Evolutionary conservation across 495 filamentous ascomycete species (phyloP).

Genomic region (Penicillium roqueforti): DNA sequence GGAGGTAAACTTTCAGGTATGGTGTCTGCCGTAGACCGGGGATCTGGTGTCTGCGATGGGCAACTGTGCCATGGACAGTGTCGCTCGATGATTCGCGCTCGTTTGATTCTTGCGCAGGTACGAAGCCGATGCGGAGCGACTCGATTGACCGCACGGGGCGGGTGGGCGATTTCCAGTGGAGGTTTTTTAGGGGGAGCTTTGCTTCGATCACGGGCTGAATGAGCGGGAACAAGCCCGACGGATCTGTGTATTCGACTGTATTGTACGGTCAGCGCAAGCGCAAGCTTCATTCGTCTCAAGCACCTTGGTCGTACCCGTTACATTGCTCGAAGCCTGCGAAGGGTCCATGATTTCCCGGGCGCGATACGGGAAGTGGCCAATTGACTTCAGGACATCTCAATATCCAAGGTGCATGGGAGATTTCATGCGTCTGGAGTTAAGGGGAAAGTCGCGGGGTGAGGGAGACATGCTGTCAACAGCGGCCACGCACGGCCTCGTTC

Average conservation of each 20-base stretch:
- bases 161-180: conserved; percentile 93
- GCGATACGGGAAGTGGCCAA: conserved; percentile 28
- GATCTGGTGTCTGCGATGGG: conserved; percentile 86
- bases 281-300: background rate
- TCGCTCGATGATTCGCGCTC: conserved; percentile 39
- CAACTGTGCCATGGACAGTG: conserved; percentile 26
- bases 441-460: conserved; percentile 9
- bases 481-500: conserved; percentile 7
- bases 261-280: conserved; percentile 10
- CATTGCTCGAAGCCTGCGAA: conserved; percentile 48
- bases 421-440: background rate
- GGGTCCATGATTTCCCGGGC: conserved; percentile 44
- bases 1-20: conserved; percentile 84
- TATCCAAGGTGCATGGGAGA: background rate
- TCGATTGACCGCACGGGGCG: conserved; percentile 88
- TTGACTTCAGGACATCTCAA: conserved; percentile 29
- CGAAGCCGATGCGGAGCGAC: conserved; percentile 83
- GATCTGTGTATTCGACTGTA: conserved; percentile 74
- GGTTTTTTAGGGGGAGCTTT: conserved; percentile 82
- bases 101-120: conserved; percentile 47
- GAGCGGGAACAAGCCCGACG: conserved; percentile 75
- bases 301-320: conserved; percentile 39
- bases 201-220: conserved; percentile 71
- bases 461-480: conserved; percentile 10
- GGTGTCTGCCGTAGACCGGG: conserved; percentile 90